phyloP scores from a whole-genome alignment of 1,284 basidiomycete species.

The Lentinula novae-zelandiae region DNA sequence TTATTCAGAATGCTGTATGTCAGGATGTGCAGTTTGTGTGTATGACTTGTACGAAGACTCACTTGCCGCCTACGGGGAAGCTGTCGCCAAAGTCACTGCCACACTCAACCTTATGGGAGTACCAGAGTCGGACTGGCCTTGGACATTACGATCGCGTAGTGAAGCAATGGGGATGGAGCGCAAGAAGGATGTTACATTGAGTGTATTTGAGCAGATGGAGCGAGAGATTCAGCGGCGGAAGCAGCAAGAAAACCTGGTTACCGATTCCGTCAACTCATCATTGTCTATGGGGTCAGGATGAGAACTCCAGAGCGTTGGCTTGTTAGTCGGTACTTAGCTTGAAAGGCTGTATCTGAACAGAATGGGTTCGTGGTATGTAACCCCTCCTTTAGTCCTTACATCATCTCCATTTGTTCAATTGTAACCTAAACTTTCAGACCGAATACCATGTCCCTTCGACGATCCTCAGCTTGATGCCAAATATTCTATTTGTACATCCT shows the following conservation, averaged over 20 bases:
- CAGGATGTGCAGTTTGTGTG: conserved; percentile 85
- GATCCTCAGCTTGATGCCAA: no score
- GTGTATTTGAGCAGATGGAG: conserved; percentile 70
- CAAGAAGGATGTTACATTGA: conserved; percentile 35
- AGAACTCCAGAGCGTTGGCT: conserved; percentile 1
- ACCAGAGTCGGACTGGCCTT: conserved; percentile 66
- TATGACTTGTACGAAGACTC: conserved; percentile 85
- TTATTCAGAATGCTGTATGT: conserved; percentile 83
- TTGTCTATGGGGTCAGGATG: conserved; percentile 24
- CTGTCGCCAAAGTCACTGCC: conserved; percentile 47
- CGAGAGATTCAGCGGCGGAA: conserved; percentile 44
- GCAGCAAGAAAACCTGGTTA: conserved; percentile 10
- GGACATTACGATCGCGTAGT: conserved; percentile 26
- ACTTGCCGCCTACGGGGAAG: conserved; percentile 58
- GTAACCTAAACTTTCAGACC: no score
- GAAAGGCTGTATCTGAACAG: neutral
- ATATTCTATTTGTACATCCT: no score
- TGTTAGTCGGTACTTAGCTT: conserved; percentile 5
- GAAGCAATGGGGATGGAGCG: conserved; percentile 13
- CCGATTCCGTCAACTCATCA: conserved; percentile 28
- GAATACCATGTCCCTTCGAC: no score
- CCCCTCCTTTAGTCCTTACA: no score
- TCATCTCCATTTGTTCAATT: no score
- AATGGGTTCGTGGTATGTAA: no score
- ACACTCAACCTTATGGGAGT: conserved; percentile 48